Conservation (phyloP, 2,329 filamentous ascomycete species). For the Pseudovirgaria hyperparasitica region DNA sequence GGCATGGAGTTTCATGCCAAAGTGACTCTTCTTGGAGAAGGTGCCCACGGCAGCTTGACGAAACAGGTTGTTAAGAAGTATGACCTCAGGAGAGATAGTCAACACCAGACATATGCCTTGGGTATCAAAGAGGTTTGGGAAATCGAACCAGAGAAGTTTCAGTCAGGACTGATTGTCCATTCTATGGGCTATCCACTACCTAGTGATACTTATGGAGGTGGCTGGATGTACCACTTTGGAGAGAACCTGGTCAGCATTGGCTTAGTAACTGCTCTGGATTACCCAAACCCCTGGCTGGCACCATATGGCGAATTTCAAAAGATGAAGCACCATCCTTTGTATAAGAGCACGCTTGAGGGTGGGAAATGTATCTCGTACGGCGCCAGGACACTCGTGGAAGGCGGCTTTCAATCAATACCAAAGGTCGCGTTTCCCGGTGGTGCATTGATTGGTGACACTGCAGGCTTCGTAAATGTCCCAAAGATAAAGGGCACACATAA, state of each 20-base stretch:
- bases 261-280: constrained; percentile 86
- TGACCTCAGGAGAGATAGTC: constrained; percentile 74
- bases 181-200: constrained; percentile 87
- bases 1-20: constrained; percentile 97
- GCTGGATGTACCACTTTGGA: constrained; percentile 99
- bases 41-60: constrained; percentile 86
- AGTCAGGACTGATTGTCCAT: constrained; percentile 73
- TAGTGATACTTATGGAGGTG: constrained; percentile 83
- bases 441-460: constrained; percentile 88
- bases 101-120: constrained; percentile 89
- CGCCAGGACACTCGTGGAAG: constrained; percentile 81
- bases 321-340: constrained; percentile 94
- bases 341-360: constrained; percentile 74
- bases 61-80: constrained; percentile 95
- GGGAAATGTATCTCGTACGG: constrained; percentile 97
- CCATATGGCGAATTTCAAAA: constrained; percentile 97
- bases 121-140: constrained; percentile 98
- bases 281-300: constrained; percentile 90
- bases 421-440: constrained; percentile 95
- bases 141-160: constrained; percentile 82
- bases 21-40: constrained; percentile 84
- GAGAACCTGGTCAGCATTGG: constrained; percentile 92
- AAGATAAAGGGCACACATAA: constrained; percentile 99
- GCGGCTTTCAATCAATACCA: constrained; percentile 93
- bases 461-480: constrained; percentile 91